phyloP scores from a whole-genome alignment of 805 yeast species.

The Blastobotrys peoriensis region DNA sequence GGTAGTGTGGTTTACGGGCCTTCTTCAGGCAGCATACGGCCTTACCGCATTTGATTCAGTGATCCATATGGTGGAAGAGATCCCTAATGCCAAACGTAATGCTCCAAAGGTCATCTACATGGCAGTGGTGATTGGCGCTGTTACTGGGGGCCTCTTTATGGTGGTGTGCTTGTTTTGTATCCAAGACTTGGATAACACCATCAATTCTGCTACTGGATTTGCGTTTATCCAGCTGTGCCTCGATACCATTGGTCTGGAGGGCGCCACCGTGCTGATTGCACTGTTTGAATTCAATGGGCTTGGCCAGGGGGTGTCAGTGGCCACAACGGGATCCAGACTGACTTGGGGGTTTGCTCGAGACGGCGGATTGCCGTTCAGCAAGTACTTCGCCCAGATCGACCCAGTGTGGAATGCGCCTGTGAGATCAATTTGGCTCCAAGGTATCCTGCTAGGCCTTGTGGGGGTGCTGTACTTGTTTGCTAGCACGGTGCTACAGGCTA shows the following conservation, averaged over 20 bases:
- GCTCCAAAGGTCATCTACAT: constrained; percentile 69
- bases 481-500: constrained; percentile 71
- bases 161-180: constrained; percentile 63
- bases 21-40: constrained; percentile 72
- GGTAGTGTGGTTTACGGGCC: constrained; percentile 66
- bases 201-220: constrained; percentile 73
- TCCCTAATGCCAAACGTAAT: constrained; percentile 61
- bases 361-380: constrained; percentile 64
- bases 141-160: constrained; percentile 65
- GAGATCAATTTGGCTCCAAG: constrained; percentile 60
- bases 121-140: constrained; percentile 56
- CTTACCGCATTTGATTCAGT: constrained; percentile 77
- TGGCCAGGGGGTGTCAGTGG: constrained; percentile 71
- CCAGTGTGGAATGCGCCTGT: constrained; percentile 57
- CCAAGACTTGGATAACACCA: constrained; percentile 59
- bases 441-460: constrained; percentile 50
- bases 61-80: constrained; percentile 77
- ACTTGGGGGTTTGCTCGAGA: constrained; percentile 80
- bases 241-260: constrained; percentile 52
- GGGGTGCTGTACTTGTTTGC: constrained; percentile 64
- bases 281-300: constrained; percentile 63
- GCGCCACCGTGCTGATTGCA: constrained; percentile 60
- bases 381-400: constrained; percentile 61
- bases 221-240: constrained; percentile 61
- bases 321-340: constrained; percentile 78